Evolutionary conservation across 345 rosid species (phyloP), one percentile per base, ranked within the genome.

Genomic region (Orychophragmus violaceus): DNA sequence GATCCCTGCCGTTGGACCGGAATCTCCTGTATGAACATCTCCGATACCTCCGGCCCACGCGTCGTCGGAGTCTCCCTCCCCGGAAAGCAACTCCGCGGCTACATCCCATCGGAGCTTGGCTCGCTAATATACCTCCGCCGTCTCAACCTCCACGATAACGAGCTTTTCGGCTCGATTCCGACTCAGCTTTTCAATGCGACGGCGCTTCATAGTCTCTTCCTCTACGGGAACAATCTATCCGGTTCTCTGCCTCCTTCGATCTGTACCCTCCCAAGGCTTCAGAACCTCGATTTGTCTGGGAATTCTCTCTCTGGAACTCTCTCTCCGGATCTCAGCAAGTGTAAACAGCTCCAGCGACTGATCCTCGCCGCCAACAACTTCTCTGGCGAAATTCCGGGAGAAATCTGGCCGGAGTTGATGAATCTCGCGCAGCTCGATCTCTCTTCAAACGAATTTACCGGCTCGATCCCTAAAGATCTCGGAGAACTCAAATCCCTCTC

Each of bases 41-140:
- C 97, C 19, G 90, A 77, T 4, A 64, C 58, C 56, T 60, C 91
- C 0, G 82, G 63, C 70, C 81, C 86, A 0, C 89, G 96, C 25
- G 97, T 95, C 53, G 91, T 91, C 19, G 93, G 93, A 13, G 77
- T 95, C 62, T 70, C 93, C 3, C 44, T 89, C 49, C 50, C 99
- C 68, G 96, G 84, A 0, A 82, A 84, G 73, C 68, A 59, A 53
- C 90, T 95, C 58, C 85, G 85, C 3, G 97, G 99, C 1, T 90
- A 95, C 21, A 87, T 91, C 25, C 99, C 99, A 1, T 91, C 97
- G 1, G 99, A 95, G 86, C 87, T 95, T 0, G 97, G 99, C 0
- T 84, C 81, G 0, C 74, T 95, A 5, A 17, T 80, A 9, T 88
- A 77, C 61, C 97, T 94, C 75, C 90, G 99, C 24, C 85, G 96